A percentile compares a stretch with the other conserved stretches of the same genome.
Evolutionary conservation across 1,284 basidiomycete genomes (phyloP).

Genomic region (Albatrellus sp.): DNA sequence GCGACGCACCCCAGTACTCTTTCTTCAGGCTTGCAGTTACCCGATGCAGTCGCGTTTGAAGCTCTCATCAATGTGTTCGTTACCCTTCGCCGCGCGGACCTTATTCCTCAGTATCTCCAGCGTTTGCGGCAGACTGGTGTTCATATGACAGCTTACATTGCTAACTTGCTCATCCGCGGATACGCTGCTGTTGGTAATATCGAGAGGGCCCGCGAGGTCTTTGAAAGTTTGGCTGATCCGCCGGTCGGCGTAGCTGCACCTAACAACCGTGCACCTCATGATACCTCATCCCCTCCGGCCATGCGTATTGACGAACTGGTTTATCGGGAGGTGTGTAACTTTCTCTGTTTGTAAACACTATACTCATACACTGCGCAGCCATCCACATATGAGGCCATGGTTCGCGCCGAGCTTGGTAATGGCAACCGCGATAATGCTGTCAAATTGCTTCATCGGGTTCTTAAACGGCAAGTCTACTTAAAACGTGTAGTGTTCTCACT

Average conservation of each 20-base stretch:
- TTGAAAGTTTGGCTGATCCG: slow-evolving; percentile 83
- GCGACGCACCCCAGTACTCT: slow-evolving; percentile 32
- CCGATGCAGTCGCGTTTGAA: slow-evolving; percentile 87
- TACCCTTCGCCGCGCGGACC: slow-evolving; percentile 67
- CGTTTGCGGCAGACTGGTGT: slow-evolving; percentile 57
- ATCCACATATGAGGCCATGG: slow-evolving; percentile 90
- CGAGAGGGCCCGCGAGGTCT: slow-evolving; percentile 61
- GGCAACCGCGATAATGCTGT: slow-evolving; percentile 65
- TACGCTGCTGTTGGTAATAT: slow-evolving; percentile 69
- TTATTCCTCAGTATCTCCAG: slow-evolving; percentile 60
- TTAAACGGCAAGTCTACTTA: slow-evolving; percentile 39
- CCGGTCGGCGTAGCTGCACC: slow-evolving; percentile 79
- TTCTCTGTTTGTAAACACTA: slow-evolving; percentile 2
- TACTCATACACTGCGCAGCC: slow-evolving; percentile 31
- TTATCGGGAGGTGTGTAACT: slow-evolving; percentile 73
- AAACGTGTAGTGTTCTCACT: neutral
- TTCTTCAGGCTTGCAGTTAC: slow-evolving; percentile 23
- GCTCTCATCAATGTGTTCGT: slow-evolving; percentile 84
- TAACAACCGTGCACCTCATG: slow-evolving; percentile 74
- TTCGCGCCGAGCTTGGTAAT: slow-evolving; percentile 78
- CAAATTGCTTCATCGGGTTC: slow-evolving; percentile 66
- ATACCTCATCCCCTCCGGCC: slow-evolving; percentile 22
- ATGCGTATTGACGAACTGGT: slow-evolving; percentile 42
- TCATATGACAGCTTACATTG: slow-evolving; percentile 92
- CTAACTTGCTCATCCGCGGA: slow-evolving; percentile 86